Evolutionary conservation across 2,329 filamentous ascomycete genomes (phyloP).

Genomic region (Penicillium janthinellum): DNA sequence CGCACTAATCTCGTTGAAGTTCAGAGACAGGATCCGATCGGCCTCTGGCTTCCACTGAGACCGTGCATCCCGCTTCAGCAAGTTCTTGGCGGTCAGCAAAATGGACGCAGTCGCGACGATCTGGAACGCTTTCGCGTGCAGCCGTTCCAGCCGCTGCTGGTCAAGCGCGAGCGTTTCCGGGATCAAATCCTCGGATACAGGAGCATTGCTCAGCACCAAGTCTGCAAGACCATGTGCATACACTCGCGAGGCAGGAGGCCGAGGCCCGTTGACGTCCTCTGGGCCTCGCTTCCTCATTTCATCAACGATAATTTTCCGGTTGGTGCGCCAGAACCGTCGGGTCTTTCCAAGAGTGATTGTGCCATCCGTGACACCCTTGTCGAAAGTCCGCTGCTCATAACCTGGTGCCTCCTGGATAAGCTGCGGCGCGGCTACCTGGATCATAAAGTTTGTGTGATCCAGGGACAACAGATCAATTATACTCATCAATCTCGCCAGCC

Average conservation of each 20-base stretch:
- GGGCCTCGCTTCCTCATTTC: conserved; percentile 54
- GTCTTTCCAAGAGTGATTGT: conserved; percentile 56
- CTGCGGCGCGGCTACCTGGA: conserved; percentile 61
- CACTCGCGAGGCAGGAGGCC: conserved; percentile 44
- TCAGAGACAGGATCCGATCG: conserved; percentile 58
- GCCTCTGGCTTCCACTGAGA: conserved; percentile 66
- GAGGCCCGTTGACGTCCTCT: conserved; percentile 39
- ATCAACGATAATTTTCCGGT: conserved; percentile 45
- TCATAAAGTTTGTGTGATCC: conserved; percentile 67
- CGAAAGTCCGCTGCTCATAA: conserved; percentile 63
- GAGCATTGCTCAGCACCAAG: conserved; percentile 57
- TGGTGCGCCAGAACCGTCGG: conserved; percentile 56
- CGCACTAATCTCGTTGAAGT: conserved; percentile 45
- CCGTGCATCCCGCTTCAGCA: conserved; percentile 65
- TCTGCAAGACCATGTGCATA: conserved; percentile 64
- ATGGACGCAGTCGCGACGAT: conserved; percentile 64
- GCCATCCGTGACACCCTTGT: conserved; percentile 55
- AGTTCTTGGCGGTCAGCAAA: conserved; percentile 65
- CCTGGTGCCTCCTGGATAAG: conserved; percentile 63
- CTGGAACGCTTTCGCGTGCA: conserved; percentile 58
- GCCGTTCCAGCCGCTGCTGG: conserved; percentile 52
- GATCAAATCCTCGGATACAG: conserved; percentile 54
- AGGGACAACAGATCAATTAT: conserved; percentile 64
- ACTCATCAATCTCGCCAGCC: conserved; percentile 63
- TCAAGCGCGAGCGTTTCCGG: conserved; percentile 65